phyloP scores from a whole-genome alignment of 345 rosid species.

The Acer negundo region DNA sequence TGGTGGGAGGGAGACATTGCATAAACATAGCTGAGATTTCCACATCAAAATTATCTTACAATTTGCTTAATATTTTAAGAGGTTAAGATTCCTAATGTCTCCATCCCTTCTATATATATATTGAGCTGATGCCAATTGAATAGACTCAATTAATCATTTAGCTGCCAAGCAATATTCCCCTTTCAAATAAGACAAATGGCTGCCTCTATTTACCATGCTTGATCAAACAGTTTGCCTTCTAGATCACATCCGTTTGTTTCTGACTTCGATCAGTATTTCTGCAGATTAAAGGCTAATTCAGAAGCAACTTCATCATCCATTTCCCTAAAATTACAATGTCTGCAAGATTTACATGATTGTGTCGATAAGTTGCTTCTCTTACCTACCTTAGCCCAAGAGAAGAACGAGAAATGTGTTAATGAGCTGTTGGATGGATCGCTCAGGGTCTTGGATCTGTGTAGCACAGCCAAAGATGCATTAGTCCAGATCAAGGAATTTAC shows the following conservation, averaged over 20 bases:
- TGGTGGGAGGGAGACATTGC: no score
- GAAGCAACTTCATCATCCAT: conserved; percentile 15
- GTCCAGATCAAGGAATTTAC: conserved; percentile 32
- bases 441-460: conserved; percentile 29
- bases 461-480: conserved; percentile 34
- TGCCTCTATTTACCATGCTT: no score
- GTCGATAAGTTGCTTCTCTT: conserved; percentile 22
- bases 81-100: neutral
- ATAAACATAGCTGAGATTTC: no score
- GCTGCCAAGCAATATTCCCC: no score
- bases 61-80: no score
- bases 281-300: neutral
- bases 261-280: no score
- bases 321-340: conserved; percentile 16
- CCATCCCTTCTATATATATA: neutral
- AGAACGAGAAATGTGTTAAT: neutral
- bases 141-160: no score
- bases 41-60: no score
- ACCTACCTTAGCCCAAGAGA: neutral
- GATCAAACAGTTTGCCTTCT: no score
- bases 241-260: no score
- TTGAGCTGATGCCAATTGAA: neutral
- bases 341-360: conserved; percentile 39
- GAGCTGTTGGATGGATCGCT: conserved; percentile 24
- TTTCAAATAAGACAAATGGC: no score